Percentiles rank a stretch among this genome's conserved stretches.
These are phyloP conservation scores for Tetraselmis striata DNA, from an alignment of 139 green algal species.

Conservation along the genomic window DNA sequence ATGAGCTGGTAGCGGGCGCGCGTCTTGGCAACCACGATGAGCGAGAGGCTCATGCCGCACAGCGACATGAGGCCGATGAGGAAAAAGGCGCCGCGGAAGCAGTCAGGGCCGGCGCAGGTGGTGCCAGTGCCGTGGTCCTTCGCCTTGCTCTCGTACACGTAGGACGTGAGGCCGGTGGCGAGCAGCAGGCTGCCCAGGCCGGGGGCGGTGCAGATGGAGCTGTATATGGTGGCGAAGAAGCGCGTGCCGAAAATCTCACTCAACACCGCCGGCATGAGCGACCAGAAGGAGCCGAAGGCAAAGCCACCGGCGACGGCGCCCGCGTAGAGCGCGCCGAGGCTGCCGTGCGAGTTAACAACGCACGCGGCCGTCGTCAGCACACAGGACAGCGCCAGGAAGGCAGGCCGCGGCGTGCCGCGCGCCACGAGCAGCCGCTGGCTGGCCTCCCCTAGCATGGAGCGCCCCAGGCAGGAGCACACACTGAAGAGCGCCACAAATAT, in stretches of 20 bases:
- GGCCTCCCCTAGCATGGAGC: not conserved
- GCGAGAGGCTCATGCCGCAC: not conserved
- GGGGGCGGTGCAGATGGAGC: not conserved
- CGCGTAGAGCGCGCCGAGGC: not conserved
- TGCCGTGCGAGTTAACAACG: not conserved
- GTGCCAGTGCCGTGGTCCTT: not conserved
- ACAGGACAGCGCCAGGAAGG: not conserved
- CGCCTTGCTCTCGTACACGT: not conserved
- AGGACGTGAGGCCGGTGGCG: not conserved
- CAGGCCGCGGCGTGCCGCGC: not conserved
- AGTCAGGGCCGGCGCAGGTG: not conserved
- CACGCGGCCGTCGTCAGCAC: not conserved
- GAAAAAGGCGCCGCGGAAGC: not conserved
- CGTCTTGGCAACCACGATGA: not conserved
- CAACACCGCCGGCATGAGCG: not conserved
- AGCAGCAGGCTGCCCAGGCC: not conserved
- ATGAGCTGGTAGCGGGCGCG: not conserved
- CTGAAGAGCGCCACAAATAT: not conserved
- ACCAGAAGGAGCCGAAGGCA: not conserved
- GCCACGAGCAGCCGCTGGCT: not conserved
- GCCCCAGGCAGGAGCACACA: not conserved
- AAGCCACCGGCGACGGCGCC: not conserved
- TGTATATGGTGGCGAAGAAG: not conserved
- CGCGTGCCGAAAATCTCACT: not conserved
- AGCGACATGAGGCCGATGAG: not conserved